A percentile compares a stretch with the other conserved stretches of the same genome.
These are phyloP conservation scores for Neofusicoccum cordaticola DNA, from an alignment of 2,329 filamentous ascomycete genomes.

Conservation along the genomic window DNA sequence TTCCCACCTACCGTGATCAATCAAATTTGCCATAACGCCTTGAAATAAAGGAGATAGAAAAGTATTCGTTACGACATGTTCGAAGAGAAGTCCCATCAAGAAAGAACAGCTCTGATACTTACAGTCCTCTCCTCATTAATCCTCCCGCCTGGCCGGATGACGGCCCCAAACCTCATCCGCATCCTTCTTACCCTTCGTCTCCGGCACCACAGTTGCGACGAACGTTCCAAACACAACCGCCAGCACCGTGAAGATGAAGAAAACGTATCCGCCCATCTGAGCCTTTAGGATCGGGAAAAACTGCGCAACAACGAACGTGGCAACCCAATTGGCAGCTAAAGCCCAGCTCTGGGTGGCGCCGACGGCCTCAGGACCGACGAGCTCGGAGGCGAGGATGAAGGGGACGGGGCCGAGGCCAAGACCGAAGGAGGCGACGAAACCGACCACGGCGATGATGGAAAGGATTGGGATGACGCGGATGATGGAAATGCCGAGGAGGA, in stretches of 20 bases:
- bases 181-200: conserved; percentile 81
- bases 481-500: conserved; percentile 78
- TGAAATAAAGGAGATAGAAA: too few relatives aligned
- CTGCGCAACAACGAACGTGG: conserved; percentile 88
- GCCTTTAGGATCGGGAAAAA: conserved; percentile 89
- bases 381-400: conserved; percentile 88
- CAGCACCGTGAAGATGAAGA: conserved; percentile 82
- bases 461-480: conserved; percentile 68
- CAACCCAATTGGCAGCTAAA: conserved; percentile 80
- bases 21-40: too few relatives aligned
- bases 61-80: too few relatives aligned
- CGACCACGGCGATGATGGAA: conserved; percentile 75
- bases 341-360: conserved; percentile 89
- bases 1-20: too few relatives aligned
- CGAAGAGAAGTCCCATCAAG: too few relatives aligned
- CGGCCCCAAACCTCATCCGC: conserved; percentile 86
- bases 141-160: conserved; percentile 48
- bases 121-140: conserved; percentile 22
- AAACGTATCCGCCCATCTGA: conserved; percentile 77
- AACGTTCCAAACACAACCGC: conserved; percentile 69
- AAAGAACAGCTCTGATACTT: too few relatives aligned
- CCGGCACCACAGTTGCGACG: conserved; percentile 72
- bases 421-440: conserved; percentile 87
- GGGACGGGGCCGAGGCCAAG: conserved; percentile 90
- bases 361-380: conserved; percentile 86